Percentiles rank a stretch among this genome's conserved stretches.
Evolutionary conservation across 192 early-diverging fungal species (phyloP).

Genomic region (Cetraspora pellucida): DNA sequence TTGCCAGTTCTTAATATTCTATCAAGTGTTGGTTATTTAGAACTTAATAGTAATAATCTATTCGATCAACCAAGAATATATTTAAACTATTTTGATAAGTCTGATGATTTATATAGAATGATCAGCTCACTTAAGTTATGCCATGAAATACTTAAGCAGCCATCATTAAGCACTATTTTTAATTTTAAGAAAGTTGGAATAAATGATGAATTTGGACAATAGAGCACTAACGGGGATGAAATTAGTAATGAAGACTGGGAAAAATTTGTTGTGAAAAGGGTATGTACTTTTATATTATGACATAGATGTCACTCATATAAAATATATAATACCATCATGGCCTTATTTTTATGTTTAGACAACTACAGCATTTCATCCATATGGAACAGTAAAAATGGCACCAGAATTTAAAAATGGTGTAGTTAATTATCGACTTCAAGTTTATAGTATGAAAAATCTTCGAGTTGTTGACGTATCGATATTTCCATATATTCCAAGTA

Average conservation of each 20-base stretch:
- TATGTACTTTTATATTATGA: not conserved
- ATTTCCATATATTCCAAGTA: not conserved
- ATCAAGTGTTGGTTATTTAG: too few relatives aligned
- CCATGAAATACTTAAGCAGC: not conserved
- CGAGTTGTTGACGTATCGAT: slow-evolving; percentile 4
- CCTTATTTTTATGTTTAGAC: not conserved
- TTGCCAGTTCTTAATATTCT: too few relatives aligned
- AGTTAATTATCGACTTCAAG: not conserved
- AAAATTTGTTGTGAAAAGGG: not conserved
- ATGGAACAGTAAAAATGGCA: slow-evolving; percentile 1
- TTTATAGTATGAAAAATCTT: slow-evolving; percentile 1
- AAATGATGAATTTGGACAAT: not conserved
- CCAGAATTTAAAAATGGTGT: not conserved
- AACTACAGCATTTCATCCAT: not conserved
- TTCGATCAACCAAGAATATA: too few relatives aligned
- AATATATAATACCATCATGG: not conserved
- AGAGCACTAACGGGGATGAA: not conserved
- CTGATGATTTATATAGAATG: too few relatives aligned
- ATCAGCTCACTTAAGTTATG: not conserved
- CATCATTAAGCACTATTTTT: not conserved
- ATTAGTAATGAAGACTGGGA: slow-evolving; percentile 4
- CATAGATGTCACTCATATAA: not conserved
- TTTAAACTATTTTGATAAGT: too few relatives aligned
- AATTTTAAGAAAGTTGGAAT: not conserved
- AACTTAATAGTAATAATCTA: too few relatives aligned